Evolutionary conservation across 1,284 basidiomycete genomes (phyloP).

Genomic region (Pyrrhoderma lamaoense): DNA sequence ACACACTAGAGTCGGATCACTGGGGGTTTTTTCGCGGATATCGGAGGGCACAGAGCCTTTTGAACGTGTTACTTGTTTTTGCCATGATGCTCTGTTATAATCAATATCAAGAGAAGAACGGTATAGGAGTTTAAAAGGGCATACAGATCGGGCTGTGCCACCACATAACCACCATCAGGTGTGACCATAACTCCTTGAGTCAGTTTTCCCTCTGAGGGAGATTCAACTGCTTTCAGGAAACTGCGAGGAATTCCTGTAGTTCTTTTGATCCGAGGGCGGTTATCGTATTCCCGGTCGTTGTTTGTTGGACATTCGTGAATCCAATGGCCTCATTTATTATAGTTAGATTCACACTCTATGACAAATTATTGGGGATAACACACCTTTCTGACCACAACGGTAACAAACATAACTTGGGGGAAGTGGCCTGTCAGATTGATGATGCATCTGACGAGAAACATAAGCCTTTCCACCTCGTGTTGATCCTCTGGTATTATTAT

Average conservation of each 20-base stretch:
- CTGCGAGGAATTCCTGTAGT: conserved; percentile 97
- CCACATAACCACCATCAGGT: conserved; percentile 92
- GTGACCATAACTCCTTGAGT: conserved; percentile 92
- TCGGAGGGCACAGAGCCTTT: conserved; percentile 79
- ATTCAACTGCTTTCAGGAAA: conserved; percentile 95
- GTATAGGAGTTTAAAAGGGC: conserved; percentile 28
- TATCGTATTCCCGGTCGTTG: conserved; percentile 90
- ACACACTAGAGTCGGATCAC: conserved; percentile 73
- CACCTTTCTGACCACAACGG: conserved; percentile 96
- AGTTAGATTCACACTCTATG: background rate
- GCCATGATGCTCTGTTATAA: conserved; percentile 85
- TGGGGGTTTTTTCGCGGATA: conserved; percentile 76
- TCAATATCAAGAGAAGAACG: conserved; percentile 10
- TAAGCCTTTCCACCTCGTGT: conserved; percentile 57
- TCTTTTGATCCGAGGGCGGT: conserved; percentile 91
- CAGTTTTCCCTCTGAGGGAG: conserved; percentile 66
- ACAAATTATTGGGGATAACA: conserved; percentile 22
- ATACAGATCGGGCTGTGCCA: conserved; percentile 88
- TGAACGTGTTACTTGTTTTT: conserved; percentile 73
- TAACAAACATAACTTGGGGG: conserved; percentile 99
- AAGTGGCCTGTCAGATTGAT: conserved; percentile 59
- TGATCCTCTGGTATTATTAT: conserved; percentile 53
- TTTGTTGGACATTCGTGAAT: conserved; percentile 99
- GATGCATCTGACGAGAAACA: conserved; percentile 34
- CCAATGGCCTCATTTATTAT: conserved; percentile 75